Evolutionary conservation across 1,284 basidiomycete genomes (phyloP), one percentile per base, ranked within the genome.

Genomic region (Ceratobasidium sp.): DNA sequence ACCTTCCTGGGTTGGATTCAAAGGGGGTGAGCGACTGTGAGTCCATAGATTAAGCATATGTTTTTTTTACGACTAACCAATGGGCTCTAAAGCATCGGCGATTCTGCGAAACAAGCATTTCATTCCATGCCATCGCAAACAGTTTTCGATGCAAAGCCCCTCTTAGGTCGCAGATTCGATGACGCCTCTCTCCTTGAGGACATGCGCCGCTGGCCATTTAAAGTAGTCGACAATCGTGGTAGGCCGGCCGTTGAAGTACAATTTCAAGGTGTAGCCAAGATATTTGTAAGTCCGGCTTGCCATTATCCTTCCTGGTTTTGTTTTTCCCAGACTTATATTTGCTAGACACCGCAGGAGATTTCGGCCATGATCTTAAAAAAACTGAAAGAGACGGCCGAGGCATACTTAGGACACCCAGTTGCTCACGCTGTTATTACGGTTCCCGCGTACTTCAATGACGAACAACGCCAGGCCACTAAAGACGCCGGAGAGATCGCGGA

Each of bases 341-440:
- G n/a, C 6, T 58, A 28, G 28, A 46, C 49, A 2, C 23, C 55
- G 6, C 18, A 63, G 18, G 33, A 60, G 13, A 39, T 26, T 23
- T 53, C 69, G 3, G 28, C 26, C 2, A 72, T 64, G 53, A 10
- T 23, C 20, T n/a, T 60, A 3, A 26, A 87, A 88, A 76, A 90
- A 87, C 90, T 90, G 89, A 90, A 90, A 87, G 89, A 90, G 85
- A 89, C 88, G 72, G 89, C 90, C 73, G 89, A 90, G 85, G 88
- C 89, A 55, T 90, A 90, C 86, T 86, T 90, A 76, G 89, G 89
- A 76, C 86, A 88, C 84, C 89, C 88, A 84, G 89, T 91, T 83
- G 89, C 87, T 72, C 88, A 90, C 85, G 88, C 90, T 81, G 90
- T 90, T 79, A 88, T 91, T 81, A 91, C 89, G 67, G 89, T 90